Conservation (phyloP, 495 filamentous ascomycete species). For the Bryoglossum gracile region DNA sequence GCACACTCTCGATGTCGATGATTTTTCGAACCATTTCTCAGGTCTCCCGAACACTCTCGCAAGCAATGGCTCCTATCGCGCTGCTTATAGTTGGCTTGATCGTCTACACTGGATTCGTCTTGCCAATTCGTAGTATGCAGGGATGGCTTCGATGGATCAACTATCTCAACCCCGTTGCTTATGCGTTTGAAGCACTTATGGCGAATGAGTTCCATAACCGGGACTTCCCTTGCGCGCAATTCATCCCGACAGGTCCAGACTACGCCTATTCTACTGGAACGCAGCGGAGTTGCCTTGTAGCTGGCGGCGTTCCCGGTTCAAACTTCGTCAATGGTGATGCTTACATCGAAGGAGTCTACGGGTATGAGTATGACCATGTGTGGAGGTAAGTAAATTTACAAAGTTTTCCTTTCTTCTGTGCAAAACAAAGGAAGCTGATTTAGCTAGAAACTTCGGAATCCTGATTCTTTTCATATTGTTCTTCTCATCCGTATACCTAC, state of each 20-base stretch:
- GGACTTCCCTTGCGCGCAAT: constrained; percentile 50
- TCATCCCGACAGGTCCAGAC: constrained; percentile 37
- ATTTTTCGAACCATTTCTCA: constrained; percentile 80
- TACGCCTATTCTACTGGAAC: constrained; percentile 38
- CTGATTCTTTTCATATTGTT: constrained; percentile 59
- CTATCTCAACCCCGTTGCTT: constrained; percentile 78
- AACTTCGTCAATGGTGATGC: constrained; percentile 52
- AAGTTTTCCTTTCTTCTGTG: neutral
- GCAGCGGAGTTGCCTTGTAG: constrained; percentile 51
- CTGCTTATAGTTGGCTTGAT: constrained; percentile 75
- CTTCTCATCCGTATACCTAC: constrained; percentile 50
- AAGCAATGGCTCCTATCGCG: constrained; percentile 78
- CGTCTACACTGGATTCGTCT: constrained; percentile 86
- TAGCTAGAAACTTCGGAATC: constrained; percentile 50
- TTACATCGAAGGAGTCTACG: constrained; percentile 53
- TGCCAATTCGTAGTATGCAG: constrained; percentile 62
- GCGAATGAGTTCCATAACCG: constrained; percentile 62
- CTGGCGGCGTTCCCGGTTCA: constrained; percentile 48
- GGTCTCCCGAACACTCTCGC: constrained; percentile 67
- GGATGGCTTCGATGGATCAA: constrained; percentile 84
- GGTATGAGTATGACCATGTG: constrained; percentile 40
- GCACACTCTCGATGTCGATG: constrained; percentile 65
- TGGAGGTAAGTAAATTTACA: constrained; percentile 22
- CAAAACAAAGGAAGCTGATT: too few species aligned
- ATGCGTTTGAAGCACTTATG: constrained; percentile 83